Conservation (phyloP, 257 asterid species). For the Knoxia roxburghii region DNA sequence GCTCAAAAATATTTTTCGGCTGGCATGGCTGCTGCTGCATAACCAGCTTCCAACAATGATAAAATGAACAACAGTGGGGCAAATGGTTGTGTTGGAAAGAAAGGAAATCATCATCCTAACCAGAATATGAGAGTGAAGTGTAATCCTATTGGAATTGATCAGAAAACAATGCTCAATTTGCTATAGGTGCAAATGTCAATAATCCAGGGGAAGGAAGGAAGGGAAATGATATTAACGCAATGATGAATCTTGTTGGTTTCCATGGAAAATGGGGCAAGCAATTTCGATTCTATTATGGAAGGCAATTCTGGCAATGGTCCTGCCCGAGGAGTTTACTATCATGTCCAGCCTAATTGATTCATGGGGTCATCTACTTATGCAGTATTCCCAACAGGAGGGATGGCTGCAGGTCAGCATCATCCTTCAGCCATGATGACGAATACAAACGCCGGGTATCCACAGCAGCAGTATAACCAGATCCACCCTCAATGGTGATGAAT, state of each 20-base stretch:
- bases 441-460: conserved; percentile 23
- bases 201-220: conserved; percentile 25
- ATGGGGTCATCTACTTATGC: conserved; percentile 23
- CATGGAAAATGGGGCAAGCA: conserved; percentile 39
- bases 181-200: conserved; percentile 15
- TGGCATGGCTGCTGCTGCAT: too few species aligned
- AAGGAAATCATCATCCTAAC: conserved; percentile 23
- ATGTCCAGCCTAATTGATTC: conserved; percentile 18
- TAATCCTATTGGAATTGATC: conserved; percentile 34
- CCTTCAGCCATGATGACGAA: conserved; percentile 36
- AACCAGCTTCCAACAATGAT: conserved; percentile 25
- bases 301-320: conserved; percentile 11
- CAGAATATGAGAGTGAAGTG: conserved; percentile 23
- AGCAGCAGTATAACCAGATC: conserved; percentile 19
- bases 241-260: conserved; percentile 73
- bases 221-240: conserved; percentile 37
- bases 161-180: conserved; percentile 27
- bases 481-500: conserved; percentile 44
- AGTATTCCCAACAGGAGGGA: conserved; percentile 17
- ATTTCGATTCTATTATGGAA: conserved; percentile 20
- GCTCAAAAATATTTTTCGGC: too few species aligned
- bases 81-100: conserved; percentile 31
- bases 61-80: conserved; percentile 24
- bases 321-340: conserved; percentile 14
- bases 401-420: conserved; percentile 29